Evolutionary conservation across 257 asterid genomes (phyloP).

Genomic region (Plantago elongata): DNA sequence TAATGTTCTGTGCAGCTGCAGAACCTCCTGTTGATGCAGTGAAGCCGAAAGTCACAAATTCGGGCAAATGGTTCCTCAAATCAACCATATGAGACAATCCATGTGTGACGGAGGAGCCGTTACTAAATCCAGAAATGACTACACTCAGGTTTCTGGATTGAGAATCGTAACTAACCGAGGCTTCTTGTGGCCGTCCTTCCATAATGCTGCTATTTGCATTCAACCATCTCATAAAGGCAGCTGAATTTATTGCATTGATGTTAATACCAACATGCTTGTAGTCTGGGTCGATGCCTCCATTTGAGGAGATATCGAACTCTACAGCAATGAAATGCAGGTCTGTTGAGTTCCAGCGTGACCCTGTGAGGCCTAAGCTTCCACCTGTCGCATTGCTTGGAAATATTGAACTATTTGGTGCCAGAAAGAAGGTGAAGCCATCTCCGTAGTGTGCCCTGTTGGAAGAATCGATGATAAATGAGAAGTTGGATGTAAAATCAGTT

Average conservation of each 20-base stretch:
- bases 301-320: conserved; percentile 22
- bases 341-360: neutral
- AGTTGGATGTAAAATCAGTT: conserved; percentile 10
- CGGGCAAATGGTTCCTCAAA: conserved; percentile 33
- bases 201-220: conserved; percentile 7
- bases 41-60: conserved; percentile 35
- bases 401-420: conserved; percentile 24
- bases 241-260: conserved; percentile 23
- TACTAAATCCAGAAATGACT: neutral
- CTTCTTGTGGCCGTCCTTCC: conserved; percentile 19
- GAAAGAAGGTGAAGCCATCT: conserved; percentile 28
- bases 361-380: conserved; percentile 22
- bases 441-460: neutral
- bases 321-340: conserved; percentile 17
- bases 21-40: conserved; percentile 38
- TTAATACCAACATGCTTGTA: conserved; percentile 36
- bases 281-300: conserved; percentile 27
- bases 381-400: conserved; percentile 15
- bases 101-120: neutral
- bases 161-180: conserved; percentile 28
- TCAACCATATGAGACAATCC: conserved; percentile 20
- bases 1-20: conserved; percentile 20
- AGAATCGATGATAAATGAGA: conserved; percentile 17
- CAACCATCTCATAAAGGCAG: conserved; percentile 18
- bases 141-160: conserved; percentile 20